Conservation (phyloP, 2,329 filamentous ascomycete species). For the Monosporascus sp. region DNA sequence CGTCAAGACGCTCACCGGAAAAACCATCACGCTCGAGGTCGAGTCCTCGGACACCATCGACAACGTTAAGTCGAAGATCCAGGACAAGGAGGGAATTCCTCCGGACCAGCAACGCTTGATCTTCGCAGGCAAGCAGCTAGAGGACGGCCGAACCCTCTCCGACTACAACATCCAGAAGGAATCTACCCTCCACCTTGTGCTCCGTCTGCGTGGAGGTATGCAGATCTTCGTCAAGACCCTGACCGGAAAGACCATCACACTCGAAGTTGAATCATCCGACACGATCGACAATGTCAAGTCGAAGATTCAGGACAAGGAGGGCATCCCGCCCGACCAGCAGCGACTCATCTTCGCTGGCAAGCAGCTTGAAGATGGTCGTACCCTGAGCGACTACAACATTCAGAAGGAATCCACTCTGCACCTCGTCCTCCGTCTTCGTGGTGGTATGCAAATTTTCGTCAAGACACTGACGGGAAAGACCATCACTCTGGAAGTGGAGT, state of each 20-base stretch:
- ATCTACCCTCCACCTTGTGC: constrained; percentile 76
- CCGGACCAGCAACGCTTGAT: too few species aligned
- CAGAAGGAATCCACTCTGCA: constrained; percentile 86
- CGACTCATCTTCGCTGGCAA: constrained; percentile 91
- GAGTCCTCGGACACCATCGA: too few species aligned
- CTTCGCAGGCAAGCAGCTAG: too few species aligned
- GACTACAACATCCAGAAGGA: constrained; percentile 98
- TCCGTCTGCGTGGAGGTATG: constrained; percentile 86
- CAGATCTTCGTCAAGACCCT: constrained; percentile 85
- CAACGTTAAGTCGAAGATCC: too few species aligned
- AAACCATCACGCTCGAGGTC: constrained; percentile 92
- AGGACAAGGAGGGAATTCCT: too few species aligned
- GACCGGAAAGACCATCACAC: constrained; percentile 89
- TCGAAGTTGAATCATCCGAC: constrained; percentile 86
- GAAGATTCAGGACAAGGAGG: constrained; percentile 92
- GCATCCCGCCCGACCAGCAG: constrained; percentile 91
- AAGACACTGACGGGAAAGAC: constrained; percentile 68
- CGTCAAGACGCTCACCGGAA: constrained; percentile 83
- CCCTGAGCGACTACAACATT: constrained; percentile 92
- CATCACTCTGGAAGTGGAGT: too few species aligned
- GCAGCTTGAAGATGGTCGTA: constrained; percentile 88
- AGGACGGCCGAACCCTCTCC: too few species aligned
- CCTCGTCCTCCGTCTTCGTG: constrained; percentile 73
- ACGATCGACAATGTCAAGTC: constrained; percentile 92
- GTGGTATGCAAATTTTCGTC: constrained; percentile 74